Conservation (phyloP, 139 green algal genomes). For the Chloropicon primus region DNA sequence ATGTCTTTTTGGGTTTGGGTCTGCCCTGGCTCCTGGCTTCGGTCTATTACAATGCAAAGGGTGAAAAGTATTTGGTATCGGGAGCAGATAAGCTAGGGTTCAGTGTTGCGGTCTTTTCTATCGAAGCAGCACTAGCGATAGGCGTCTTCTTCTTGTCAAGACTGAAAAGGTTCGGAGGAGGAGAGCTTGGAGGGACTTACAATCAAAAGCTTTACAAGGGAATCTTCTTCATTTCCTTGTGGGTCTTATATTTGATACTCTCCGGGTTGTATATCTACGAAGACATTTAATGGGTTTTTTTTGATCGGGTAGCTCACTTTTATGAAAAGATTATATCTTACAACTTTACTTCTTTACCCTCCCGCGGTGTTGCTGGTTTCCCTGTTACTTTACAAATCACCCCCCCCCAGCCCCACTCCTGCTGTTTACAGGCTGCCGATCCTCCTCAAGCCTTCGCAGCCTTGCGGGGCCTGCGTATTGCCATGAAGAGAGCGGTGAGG, state of each 20-base stretch:
- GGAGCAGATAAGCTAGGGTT: not conserved
- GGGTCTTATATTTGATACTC: not conserved
- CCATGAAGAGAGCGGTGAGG: not conserved
- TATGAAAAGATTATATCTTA: too few relatives aligned
- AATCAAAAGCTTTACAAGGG: not conserved
- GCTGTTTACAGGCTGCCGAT: too few relatives aligned
- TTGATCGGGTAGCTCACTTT: too few relatives aligned
- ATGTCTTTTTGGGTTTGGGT: constrained; percentile 33
- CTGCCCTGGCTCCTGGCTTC: constrained; percentile 25
- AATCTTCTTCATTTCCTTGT: not conserved
- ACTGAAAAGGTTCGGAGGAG: not conserved
- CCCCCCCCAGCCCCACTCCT: too few relatives aligned
- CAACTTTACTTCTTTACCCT: too few relatives aligned
- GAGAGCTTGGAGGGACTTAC: not conserved
- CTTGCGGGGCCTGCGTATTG: not conserved
- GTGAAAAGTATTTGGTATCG: not conserved
- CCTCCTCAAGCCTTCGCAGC: too few relatives aligned
- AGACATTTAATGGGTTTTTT: not conserved
- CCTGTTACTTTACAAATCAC: too few relatives aligned
- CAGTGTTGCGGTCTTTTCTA: not conserved
- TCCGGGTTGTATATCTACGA: not conserved
- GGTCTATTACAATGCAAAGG: constrained; percentile 21
- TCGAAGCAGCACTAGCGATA: not conserved
- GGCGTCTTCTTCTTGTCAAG: not conserved
- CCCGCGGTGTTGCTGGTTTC: too few relatives aligned